phyloP scores from a whole-genome alignment of 2,329 filamentous ascomycete species.

The Trichoderma lentiforme region DNA sequence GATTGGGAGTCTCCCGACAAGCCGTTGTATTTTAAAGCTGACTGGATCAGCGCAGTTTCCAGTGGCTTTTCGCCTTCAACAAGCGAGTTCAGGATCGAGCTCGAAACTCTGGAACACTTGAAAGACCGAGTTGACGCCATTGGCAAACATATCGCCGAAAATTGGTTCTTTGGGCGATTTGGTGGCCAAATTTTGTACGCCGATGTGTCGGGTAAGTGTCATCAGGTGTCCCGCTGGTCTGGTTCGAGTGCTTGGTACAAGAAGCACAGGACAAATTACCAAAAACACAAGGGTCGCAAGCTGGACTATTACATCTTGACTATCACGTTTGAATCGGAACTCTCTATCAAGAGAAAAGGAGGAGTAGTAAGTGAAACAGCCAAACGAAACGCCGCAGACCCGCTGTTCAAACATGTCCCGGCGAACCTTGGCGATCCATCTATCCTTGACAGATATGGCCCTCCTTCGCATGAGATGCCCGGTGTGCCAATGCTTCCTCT shows the following conservation, averaged over 20 bases:
- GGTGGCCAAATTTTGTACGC: constrained; percentile 34
- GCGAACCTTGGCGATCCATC: not conserved
- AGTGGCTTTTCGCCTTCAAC: not conserved
- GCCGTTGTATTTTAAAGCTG: constrained; percentile 34
- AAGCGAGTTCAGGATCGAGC: constrained; percentile 37
- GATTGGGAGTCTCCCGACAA: constrained; percentile 19
- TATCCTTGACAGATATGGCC: not conserved
- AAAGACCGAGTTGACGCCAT: constrained; percentile 44
- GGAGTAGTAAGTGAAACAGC: constrained; percentile 21
- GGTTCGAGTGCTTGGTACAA: constrained; percentile 35
- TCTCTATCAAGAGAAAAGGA: constrained; percentile 22
- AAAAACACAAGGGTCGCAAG: not conserved
- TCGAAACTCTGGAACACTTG: constrained; percentile 47
- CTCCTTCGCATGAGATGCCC: not conserved
- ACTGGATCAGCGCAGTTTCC: constrained; percentile 33
- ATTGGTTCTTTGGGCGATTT: constrained; percentile 35
- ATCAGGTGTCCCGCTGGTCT: constrained; percentile 37
- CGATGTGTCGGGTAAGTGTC: constrained; percentile 24
- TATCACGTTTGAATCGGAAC: constrained; percentile 33
- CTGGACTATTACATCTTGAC: constrained; percentile 44
- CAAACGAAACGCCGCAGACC: not conserved
- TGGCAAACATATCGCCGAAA: constrained; percentile 33
- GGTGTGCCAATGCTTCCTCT: not conserved
- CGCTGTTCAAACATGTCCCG: not conserved
- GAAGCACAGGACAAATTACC: not conserved